These are phyloP conservation scores for Lactifluus pinguis DNA, from an alignment of 768 basidiomycete genomes.

Conservation along the genomic window DNA sequence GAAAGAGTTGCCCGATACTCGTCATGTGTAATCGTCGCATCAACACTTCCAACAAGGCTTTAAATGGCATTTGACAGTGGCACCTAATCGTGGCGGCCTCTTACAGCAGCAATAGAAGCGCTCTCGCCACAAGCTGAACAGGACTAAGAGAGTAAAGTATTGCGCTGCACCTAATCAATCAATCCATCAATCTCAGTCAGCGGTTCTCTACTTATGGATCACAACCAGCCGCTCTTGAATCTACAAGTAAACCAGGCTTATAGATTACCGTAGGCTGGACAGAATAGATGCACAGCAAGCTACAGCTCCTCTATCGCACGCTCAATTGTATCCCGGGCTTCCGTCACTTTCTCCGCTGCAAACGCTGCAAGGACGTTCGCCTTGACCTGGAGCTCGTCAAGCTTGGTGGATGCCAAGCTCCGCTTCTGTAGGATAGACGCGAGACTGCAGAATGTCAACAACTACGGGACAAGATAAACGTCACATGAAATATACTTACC, in stretches of 20 bases:
- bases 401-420: conserved; percentile 62
- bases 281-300: neutral
- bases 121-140: neutral
- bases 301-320: conserved; percentile 21
- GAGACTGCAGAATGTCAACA: conserved; percentile 40
- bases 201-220: no score
- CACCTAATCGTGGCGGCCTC: neutral
- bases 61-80: neutral
- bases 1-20: neutral
- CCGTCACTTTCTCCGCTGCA: conserved; percentile 26
- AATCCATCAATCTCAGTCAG: no score
- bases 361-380: conserved; percentile 76
- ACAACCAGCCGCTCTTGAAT: no score
- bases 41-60: no score
- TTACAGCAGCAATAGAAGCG: neutral
- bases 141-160: no score
- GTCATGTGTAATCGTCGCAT: neutral
- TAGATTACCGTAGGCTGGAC: neutral
- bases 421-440: conserved; percentile 70
- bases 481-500: conserved; percentile 39
- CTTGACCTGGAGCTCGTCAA: conserved; percentile 92
- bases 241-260: neutral
- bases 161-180: no score
- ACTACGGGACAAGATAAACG: conserved; percentile 14
- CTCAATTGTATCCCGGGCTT: conserved; percentile 22